phyloP scores from a whole-genome alignment of 176 grass and related monocot genomes.

The Musa schizocarpa region DNA sequence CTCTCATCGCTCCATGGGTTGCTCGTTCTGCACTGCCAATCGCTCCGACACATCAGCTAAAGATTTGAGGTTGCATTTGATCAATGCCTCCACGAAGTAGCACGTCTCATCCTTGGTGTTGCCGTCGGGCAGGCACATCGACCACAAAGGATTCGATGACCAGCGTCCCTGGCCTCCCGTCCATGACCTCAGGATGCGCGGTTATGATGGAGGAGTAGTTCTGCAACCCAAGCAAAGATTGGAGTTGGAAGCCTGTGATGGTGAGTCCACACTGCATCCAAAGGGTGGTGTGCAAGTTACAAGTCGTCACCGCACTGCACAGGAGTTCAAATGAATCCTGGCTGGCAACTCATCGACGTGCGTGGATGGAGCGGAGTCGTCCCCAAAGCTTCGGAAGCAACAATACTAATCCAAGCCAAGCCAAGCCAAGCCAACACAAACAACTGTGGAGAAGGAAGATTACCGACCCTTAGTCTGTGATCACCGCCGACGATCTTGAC shows the following conservation, averaged over 20 bases:
- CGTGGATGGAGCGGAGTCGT: no score
- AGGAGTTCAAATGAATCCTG: no score
- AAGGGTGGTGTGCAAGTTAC: no score
- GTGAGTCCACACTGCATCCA: neutral
- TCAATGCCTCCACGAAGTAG: slow-evolving; percentile 21
- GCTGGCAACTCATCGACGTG: no score
- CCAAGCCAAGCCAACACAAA: no score
- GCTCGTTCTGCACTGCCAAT: neutral
- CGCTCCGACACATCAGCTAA: slow-evolving; percentile 16
- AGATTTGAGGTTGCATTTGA: slow-evolving; percentile 22
- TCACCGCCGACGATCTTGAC: slow-evolving; percentile 23
- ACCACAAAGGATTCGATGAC: slow-evolving; percentile 19
- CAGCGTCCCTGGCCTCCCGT: slow-evolving; percentile 11
- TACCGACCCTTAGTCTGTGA: slow-evolving; percentile 19
- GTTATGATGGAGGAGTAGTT: slow-evolving; percentile 18
- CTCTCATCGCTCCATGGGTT: neutral
- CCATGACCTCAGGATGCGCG: slow-evolving; percentile 2
- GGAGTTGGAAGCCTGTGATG: neutral
- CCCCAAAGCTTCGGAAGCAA: no score
- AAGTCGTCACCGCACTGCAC: no score
- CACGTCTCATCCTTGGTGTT: slow-evolving; percentile 25
- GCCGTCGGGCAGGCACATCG: slow-evolving; percentile 8
- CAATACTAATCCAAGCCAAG: no score
- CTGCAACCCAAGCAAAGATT: neutral
- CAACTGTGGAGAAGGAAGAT: neutral